phyloP scores from a whole-genome alignment of 257 asterid species.

The Solanum lignicaule region DNA sequence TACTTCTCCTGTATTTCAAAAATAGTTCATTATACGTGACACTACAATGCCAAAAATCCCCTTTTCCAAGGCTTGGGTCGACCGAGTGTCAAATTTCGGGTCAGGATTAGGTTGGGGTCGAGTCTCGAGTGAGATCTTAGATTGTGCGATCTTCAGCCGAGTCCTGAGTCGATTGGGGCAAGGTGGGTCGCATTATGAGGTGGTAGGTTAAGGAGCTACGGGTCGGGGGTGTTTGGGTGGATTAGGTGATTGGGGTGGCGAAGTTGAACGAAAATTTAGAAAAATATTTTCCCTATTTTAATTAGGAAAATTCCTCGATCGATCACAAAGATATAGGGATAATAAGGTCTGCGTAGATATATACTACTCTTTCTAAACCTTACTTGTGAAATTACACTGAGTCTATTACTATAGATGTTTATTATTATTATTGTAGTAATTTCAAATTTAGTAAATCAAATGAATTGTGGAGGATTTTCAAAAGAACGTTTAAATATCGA shows the following conservation, averaged over 20 bases:
- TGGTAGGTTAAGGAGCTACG: not conserved
- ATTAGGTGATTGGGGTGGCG: not conserved
- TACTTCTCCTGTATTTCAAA: rapidly evolving
- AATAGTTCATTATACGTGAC: not conserved
- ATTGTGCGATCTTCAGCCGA: rapidly evolving
- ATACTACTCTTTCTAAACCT: too few relatives aligned
- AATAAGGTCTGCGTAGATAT: too few relatives aligned
- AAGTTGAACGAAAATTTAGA: too few relatives aligned
- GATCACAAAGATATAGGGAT: too few relatives aligned
- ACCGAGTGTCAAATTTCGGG: not conserved
- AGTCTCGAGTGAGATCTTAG: not conserved
- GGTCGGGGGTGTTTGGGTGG: not conserved
- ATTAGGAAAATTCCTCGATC: too few relatives aligned
- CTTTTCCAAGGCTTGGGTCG: not conserved
- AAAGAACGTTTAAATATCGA: not conserved
- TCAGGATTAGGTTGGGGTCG: not conserved
- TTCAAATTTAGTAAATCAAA: too few relatives aligned
- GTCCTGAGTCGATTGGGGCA: not conserved
- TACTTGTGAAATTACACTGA: too few relatives aligned
- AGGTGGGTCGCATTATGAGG: not conserved
- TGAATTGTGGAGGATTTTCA: too few relatives aligned
- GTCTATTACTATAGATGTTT: too few relatives aligned
- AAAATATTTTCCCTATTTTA: too few relatives aligned
- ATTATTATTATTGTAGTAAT: too few relatives aligned
- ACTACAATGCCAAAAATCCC: too few relatives aligned